Evolutionary conservation across 805 yeast genomes (phyloP), one percentile per base, ranked within the genome.

Genomic region (Metschnikowia lochheadii): DNA sequence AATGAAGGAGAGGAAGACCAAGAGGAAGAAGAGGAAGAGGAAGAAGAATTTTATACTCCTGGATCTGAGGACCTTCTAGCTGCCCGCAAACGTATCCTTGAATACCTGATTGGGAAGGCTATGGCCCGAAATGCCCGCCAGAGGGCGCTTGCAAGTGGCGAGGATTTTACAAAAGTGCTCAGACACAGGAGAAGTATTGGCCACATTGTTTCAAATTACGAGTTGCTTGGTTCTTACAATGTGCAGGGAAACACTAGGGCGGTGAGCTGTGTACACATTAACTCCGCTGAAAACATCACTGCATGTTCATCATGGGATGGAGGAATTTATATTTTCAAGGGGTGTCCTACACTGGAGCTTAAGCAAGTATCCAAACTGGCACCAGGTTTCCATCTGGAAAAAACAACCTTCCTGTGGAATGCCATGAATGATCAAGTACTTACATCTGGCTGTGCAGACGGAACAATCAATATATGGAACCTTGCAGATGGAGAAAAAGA

Each of bases 231-330:
- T 0, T 79, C 96, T 0, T 95, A 90, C 62, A 66, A 85, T 17
- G 79, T 84, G 1, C 61, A 62, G 37, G 68, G 69, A 10, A 82
- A 87, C 18, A 72, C 77, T 3, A 71, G 97, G 50, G 89, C 96
- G 3, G 75, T 87, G 0, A 84, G 96, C 0, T 63, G 73, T 2
- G 80, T 84, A 0, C 58, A 80, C 6, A 72, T 80, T 51, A 72
- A 81, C 4, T 66, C 69, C 0, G 62, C 70, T 46, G 64, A 69
- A 3, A 40, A 58, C 1, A 46, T 54, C 2, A 65, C 87, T 2
- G 85, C 89, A 0, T 72, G 82, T 13, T 94, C 90, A 0, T 86
- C 94, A 35, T 92, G 98, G 97, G 81, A 84, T 54, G 97, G 97
- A 3, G 73, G 75, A 26, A 57, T 89, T 5, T 77, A 76, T 53